Evolutionary conservation across 176 grass and related monocot genomes (phyloP).

Genomic region (Secale cereale): DNA sequence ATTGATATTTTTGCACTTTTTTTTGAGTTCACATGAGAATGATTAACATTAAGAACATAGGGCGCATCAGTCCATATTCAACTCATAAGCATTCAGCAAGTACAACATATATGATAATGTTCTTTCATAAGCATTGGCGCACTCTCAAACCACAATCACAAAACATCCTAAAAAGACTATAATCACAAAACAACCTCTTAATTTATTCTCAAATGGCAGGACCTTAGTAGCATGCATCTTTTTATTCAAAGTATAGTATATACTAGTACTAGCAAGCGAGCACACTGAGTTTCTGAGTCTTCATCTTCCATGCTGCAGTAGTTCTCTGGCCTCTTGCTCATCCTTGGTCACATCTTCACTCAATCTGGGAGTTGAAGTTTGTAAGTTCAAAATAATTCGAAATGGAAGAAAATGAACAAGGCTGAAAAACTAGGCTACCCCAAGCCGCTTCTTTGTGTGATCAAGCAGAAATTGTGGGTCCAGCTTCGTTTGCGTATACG

Average conservation of each 20-base stretch:
- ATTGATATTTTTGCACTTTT: background rate
- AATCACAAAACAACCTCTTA: background rate
- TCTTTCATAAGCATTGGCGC: too few relatives aligned
- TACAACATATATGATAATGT: too few relatives aligned
- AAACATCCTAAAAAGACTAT: background rate
- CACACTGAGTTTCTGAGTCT: background rate
- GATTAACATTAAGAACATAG: background rate
- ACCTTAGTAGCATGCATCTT: background rate
- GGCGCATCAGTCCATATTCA: background rate
- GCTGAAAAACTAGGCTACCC: constrained; percentile 34
- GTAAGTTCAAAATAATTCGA: background rate
- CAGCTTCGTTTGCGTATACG: constrained; percentile 49
- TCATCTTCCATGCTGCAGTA: background rate
- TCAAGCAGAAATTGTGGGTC: constrained; percentile 59
- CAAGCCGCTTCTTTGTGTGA: constrained; percentile 45
- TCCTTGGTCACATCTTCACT: constrained; percentile 27
- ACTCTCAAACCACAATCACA: background rate
- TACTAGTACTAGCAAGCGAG: background rate
- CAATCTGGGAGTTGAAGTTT: constrained; percentile 35
- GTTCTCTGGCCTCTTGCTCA: background rate
- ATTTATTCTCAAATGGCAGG: constrained; percentile 9
- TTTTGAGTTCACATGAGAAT: background rate
- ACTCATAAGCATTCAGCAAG: background rate
- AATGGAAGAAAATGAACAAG: background rate
- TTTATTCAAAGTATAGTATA: constrained; percentile 22